Conservation (phyloP, 179 eudicot species). For the Patellifolia procumbens region DNA sequence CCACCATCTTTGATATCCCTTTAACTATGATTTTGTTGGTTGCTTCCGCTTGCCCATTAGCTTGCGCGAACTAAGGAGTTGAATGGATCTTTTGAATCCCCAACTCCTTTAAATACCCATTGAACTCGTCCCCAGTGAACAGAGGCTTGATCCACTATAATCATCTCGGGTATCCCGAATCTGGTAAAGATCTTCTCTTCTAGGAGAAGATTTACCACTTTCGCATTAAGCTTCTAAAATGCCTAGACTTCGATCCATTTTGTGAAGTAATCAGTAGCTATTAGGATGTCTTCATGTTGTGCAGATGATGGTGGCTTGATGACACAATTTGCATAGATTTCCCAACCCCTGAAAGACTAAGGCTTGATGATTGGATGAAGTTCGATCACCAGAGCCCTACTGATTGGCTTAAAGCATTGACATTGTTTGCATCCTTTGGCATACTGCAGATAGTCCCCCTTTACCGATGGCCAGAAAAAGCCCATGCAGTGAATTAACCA, state of each 20-base stretch:
- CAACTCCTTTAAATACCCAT: neutral
- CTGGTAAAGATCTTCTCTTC: neutral
- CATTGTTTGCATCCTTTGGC: neutral
- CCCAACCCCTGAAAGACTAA: neutral
- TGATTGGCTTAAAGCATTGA: neutral
- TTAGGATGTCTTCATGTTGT: neutral
- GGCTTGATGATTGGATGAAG: neutral
- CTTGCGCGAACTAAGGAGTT: neutral
- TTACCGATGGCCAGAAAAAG: neutral
- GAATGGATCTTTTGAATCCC: neutral
- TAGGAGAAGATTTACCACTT: neutral
- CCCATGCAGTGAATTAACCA: neutral
- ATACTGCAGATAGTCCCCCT: neutral
- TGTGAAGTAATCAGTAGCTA: neutral
- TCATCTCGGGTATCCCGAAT: neutral
- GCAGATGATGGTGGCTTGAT: neutral
- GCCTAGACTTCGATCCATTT: neutral
- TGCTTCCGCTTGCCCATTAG: neutral
- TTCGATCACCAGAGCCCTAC: neutral
- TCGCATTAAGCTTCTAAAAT: neutral
- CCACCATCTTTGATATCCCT: no score
- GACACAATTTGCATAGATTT: neutral
- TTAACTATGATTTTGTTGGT: neutral
- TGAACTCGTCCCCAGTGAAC: neutral
- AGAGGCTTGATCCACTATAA: neutral